Percentiles rank a stretch among this genome's conserved stretches.
phyloP scores from a whole-genome alignment of 78 protist genomes.

The Emiliania huxleyi region DNA sequence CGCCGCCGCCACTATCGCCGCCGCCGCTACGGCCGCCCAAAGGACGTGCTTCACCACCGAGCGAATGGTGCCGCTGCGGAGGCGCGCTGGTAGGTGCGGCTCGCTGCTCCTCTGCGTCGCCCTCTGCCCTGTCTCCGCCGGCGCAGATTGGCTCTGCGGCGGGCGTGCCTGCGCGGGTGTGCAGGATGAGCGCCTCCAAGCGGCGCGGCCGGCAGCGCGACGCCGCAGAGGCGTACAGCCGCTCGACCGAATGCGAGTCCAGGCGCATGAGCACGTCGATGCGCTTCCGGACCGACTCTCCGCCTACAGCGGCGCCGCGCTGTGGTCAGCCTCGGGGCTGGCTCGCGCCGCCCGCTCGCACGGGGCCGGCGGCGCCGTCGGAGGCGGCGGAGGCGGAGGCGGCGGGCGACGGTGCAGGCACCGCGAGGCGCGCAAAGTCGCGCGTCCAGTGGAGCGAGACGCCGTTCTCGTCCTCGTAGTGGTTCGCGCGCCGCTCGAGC shows the following conservation, averaged over 20 bases:
- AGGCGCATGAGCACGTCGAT: background rate
- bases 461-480: background rate
- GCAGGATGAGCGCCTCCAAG: background rate
- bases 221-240: background rate
- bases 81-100: too few relatives aligned
- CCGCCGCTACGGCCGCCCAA: too few relatives aligned
- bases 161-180: background rate
- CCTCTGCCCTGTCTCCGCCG: too few relatives aligned
- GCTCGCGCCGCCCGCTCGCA: too few relatives aligned
- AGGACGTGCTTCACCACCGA: too few relatives aligned
- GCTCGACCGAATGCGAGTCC: background rate
- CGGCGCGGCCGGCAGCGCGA: background rate
- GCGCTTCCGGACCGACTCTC: background rate
- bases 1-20: too few relatives aligned
- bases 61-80: too few relatives aligned
- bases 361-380: too few relatives aligned
- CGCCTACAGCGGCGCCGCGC: too few relatives aligned
- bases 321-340: too few relatives aligned
- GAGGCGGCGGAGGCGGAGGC: too few relatives aligned
- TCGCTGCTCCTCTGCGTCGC: too few relatives aligned
- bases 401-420: background rate
- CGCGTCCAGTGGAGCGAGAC: background rate
- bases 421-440: background rate
- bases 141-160: background rate
- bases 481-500: background rate